These are phyloP conservation scores for Tulasnella sp. DNA, from an alignment of 768 basidiomycete species.

Conservation along the genomic window DNA sequence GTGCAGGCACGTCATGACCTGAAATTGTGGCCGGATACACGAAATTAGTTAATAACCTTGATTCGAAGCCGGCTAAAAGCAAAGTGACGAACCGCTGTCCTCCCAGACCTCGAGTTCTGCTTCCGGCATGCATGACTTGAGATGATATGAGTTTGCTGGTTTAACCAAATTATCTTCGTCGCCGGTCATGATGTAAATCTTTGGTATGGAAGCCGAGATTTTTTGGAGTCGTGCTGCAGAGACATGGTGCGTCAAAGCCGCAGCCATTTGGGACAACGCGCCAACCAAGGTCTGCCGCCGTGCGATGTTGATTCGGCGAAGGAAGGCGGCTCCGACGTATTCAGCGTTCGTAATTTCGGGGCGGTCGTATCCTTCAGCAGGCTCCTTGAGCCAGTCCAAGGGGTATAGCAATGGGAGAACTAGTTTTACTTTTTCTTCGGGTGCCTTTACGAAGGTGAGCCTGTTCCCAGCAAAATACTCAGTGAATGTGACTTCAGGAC, in stretches of 20 bases:
- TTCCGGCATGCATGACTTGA: slow-evolving; percentile 52
- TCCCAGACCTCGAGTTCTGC: slow-evolving; percentile 51
- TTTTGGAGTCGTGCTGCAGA: slow-evolving; percentile 38
- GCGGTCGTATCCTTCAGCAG: slow-evolving; percentile 44
- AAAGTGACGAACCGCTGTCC: slow-evolving; percentile 34
- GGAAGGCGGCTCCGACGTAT: slow-evolving; percentile 49
- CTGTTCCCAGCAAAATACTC: neutral
- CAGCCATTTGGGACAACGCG: slow-evolving; percentile 62
- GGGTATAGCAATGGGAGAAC: slow-evolving; percentile 56
- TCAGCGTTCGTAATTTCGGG: slow-evolving; percentile 57
- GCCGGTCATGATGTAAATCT: slow-evolving; percentile 60
- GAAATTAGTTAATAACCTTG: neutral
- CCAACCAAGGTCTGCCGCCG: slow-evolving; percentile 55
- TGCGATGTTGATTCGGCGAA: slow-evolving; percentile 43
- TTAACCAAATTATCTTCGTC: slow-evolving; percentile 55
- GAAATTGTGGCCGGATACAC: neutral
- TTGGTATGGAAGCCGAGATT: slow-evolving; percentile 53
- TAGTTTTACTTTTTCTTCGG: slow-evolving; percentile 42
- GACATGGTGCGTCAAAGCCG: slow-evolving; percentile 57
- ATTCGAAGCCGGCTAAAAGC: neutral
- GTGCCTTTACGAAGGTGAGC: slow-evolving; percentile 32
- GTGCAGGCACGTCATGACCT: slow-evolving; percentile 52
- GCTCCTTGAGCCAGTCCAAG: slow-evolving; percentile 48
- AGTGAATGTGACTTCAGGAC: neutral
- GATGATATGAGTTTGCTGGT: slow-evolving; percentile 41